phyloP scores from a whole-genome alignment of 495 filamentous ascomycete species.

The Cercophora scortea region DNA sequence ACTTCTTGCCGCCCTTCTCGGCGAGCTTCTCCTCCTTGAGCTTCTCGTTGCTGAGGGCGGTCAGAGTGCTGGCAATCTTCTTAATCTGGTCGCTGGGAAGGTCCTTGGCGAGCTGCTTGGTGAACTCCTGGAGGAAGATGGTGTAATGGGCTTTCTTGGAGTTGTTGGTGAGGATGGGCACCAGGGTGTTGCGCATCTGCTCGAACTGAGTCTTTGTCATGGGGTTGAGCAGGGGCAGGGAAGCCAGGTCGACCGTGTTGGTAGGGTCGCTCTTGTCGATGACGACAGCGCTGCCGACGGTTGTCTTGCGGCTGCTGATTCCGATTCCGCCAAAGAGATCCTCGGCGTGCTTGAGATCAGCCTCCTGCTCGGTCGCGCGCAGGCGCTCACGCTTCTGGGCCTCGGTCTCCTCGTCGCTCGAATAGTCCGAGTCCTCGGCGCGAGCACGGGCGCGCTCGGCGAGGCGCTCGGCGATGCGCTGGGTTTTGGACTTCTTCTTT shows the following conservation, averaged over 20 bases:
- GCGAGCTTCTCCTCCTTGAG: slow-evolving; percentile 96
- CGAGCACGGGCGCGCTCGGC: slow-evolving; percentile 41
- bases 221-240: slow-evolving; percentile 82
- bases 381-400: slow-evolving; percentile 62
- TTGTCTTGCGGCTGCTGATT: slow-evolving; percentile 56
- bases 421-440: slow-evolving; percentile 48
- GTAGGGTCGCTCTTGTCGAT: slow-evolving; percentile 62
- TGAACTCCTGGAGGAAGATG: slow-evolving; percentile 84
- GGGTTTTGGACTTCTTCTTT: slow-evolving; percentile 80
- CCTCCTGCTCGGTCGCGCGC: slow-evolving; percentile 71
- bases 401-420: slow-evolving; percentile 65
- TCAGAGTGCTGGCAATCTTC: slow-evolving; percentile 81
- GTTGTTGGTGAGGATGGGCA: slow-evolving; percentile 64
- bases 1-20: slow-evolving; percentile 95
- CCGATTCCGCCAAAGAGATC: slow-evolving; percentile 82
- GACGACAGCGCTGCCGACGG: slow-evolving; percentile 55
- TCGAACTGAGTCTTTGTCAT: slow-evolving; percentile 77
- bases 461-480: slow-evolving; percentile 76
- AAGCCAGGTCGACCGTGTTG: slow-evolving; percentile 68
- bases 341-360: slow-evolving; percentile 84
- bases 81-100: slow-evolving; percentile 86
- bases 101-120: slow-evolving; percentile 80
- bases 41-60: slow-evolving; percentile 89
- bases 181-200: slow-evolving; percentile 62
- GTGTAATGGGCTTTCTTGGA: slow-evolving; percentile 85